Evolutionary conservation across 2,329 filamentous ascomycete species (phyloP).

Genomic region (Metarhizium brunneum): DNA sequence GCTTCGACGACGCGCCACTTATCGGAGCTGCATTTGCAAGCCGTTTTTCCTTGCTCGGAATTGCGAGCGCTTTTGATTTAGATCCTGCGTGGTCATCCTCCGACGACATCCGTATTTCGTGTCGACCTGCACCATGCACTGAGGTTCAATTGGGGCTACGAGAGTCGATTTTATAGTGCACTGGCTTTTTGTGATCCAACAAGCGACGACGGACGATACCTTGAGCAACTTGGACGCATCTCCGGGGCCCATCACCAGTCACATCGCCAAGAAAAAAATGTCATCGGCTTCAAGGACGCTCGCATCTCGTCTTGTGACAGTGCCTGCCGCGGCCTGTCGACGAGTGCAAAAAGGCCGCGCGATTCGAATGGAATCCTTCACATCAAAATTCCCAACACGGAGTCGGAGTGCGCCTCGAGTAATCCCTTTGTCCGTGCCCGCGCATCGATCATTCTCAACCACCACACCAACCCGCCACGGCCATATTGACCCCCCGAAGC

Average conservation of each 20-base stretch:
- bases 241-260: neutral
- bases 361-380: conserved; percentile 5
- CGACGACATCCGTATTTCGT: neutral
- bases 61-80: neutral
- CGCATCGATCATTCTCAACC: conserved; percentile 52
- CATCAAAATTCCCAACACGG: neutral
- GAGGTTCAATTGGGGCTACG: neutral
- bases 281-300: conserved; percentile 24
- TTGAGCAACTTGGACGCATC: neutral
- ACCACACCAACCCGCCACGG: conserved; percentile 57
- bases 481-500: conserved; percentile 73
- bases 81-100: neutral
- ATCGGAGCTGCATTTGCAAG: conserved; percentile 11
- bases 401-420: neutral
- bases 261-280: conserved; percentile 8
- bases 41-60: conserved; percentile 3
- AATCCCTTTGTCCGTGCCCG: neutral
- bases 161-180: neutral
- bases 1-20: conserved; percentile 5
- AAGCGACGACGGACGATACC: neutral
- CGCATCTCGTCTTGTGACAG: conserved; percentile 21
- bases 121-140: neutral
- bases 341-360: conserved; percentile 17
- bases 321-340: conserved; percentile 21
- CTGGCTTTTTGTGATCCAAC: neutral